Conservation (phyloP, 768 basidiomycete species). For the Tricholoma hemisulphureum region DNA sequence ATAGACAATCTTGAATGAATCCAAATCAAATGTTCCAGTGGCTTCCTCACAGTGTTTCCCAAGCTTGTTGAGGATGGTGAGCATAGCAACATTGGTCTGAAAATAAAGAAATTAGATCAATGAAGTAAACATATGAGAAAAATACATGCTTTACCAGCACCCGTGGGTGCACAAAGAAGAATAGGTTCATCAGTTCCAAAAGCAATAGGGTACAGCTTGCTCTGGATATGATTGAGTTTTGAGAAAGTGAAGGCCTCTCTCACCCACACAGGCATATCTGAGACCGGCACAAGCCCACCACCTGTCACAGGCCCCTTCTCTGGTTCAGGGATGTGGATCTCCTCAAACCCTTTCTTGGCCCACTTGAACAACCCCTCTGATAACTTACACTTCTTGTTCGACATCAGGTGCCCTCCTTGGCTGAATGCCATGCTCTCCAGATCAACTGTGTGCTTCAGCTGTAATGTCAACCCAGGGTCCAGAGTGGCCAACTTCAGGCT, state of each 20-base stretch:
- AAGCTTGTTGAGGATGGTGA: constrained; percentile 90
- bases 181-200: too few relatives aligned
- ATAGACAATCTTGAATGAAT: too few relatives aligned
- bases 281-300: constrained; percentile 68
- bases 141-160: constrained; percentile 87
- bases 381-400: too few relatives aligned
- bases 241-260: constrained; percentile 83
- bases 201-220: too few relatives aligned
- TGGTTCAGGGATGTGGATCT: constrained; percentile 94
- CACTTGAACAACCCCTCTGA: constrained; percentile 98
- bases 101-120: constrained; percentile 16
- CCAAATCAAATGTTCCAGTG: too few relatives aligned
- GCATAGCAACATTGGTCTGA: constrained; percentile 98
- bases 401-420: too few relatives aligned
- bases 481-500: constrained; percentile 71
- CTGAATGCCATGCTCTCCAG: too few relatives aligned
- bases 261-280: constrained; percentile 80
- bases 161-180: too few relatives aligned
- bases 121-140: neutral
- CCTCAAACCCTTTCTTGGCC: constrained; percentile 93
- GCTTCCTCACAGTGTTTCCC: too few relatives aligned
- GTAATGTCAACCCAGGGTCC: constrained; percentile 80
- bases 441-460: constrained; percentile 83
- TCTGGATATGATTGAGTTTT: constrained; percentile 83
- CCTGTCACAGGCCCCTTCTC: constrained; percentile 66